Base-by-base conservation (phyloP, 805 yeast species). In the Kluyveromyces siamensis region DNA sequence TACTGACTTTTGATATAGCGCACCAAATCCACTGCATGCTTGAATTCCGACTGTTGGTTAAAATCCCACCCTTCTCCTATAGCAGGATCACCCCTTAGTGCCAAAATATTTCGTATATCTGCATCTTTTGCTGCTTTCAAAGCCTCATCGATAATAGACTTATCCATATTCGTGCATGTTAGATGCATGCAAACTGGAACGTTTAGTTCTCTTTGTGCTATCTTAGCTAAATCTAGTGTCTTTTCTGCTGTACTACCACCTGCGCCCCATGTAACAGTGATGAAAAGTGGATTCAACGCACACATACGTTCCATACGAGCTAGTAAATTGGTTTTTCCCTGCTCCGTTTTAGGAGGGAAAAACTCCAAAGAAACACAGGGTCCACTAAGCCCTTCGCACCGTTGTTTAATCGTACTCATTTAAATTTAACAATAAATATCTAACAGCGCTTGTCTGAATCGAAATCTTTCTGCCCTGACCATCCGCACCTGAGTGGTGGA, bases 211-310 rank as follows among this genome's bases (percentile, higher is more conserved):
- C 75, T 69, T 58, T 85, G 87, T 56, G 95, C 84, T 2, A 86
- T 75, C 21, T 79, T 72, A 1, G 96, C 96, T 50, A 93, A 72
- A 41, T 87, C 91, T 50, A 93, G 66, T 0, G 96, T 87, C 69
- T 88, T 89, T 44, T 79, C 84, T 43, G 91, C 80, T 9, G 97
- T 88, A 6, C 95, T 81, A 2, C 99, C 99, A 39, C 98, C 98
- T 6, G 99, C 98, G 35, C 98, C 99, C 97, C 98, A 93, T 0
- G 99, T 93, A 13, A 93, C 84, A 2, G 96, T 87, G 48, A 91
- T 83, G 63, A 93, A 95, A 14, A 84, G 70, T 2, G 98, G 98
- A 49, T 89, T 90, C 52, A 93, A 69, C 2, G 84, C 84, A 53
- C 87, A 80, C 90, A 93, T 84, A 60, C 99, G 81, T 59, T 80